These are phyloP conservation scores for Millerago galiae DNA, from an alignment of 805 yeast species.

Conservation along the genomic window DNA sequence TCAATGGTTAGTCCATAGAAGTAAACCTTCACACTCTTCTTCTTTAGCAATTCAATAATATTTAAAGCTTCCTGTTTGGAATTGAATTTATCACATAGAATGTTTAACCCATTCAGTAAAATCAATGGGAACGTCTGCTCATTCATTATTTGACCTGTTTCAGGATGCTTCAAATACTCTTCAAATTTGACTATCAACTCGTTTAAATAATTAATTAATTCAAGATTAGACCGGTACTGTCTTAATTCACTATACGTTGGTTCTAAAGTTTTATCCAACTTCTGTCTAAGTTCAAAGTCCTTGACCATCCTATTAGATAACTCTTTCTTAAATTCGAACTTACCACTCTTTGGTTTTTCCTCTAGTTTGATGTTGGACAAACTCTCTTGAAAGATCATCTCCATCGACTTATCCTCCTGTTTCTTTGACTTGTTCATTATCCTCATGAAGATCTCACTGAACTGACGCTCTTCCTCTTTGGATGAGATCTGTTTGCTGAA, in stretches of 20 bases:
- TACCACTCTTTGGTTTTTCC: not conserved
- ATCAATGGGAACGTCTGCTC: not conserved
- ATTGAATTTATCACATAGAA: not conserved
- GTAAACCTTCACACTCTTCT: conserved; percentile 23
- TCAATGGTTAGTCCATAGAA: conserved; percentile 32
- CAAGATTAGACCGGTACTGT: not conserved
- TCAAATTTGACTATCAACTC: not conserved
- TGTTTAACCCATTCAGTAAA: not conserved
- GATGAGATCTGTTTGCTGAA: conserved; percentile 3
- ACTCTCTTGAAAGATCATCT: conserved; percentile 4
- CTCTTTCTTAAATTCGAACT: not conserved
- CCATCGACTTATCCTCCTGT: not conserved
- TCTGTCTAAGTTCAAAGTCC: conserved; percentile 2
- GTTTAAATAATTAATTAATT: not conserved
- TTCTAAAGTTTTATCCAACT: not conserved
- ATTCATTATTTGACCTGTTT: not conserved
- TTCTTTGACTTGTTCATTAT: not conserved
- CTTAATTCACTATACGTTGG: not conserved
- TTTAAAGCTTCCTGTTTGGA: not conserved
- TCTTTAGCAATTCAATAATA: not conserved
- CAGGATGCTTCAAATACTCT: not conserved
- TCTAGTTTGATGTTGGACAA: not conserved
- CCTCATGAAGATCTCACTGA: not conserved
- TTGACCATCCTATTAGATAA: conserved; percentile 1
- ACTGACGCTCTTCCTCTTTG: conserved; percentile 5